phyloP scores from a whole-genome alignment of 768 basidiomycete genomes.

The Tricholoma matsutake region DNA sequence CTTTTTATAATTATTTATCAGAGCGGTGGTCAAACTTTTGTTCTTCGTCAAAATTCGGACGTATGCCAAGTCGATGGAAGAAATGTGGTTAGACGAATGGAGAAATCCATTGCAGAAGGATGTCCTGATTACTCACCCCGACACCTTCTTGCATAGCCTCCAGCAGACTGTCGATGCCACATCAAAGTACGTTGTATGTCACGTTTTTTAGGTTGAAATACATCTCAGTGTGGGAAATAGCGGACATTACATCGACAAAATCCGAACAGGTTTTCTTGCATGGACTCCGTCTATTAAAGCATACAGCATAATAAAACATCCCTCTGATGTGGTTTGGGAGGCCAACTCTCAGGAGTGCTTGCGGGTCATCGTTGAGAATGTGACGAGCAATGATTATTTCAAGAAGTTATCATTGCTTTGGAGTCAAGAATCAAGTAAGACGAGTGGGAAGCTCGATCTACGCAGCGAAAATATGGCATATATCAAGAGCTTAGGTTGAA shows the following conservation, averaged over 20 bases:
- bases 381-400: conserved; percentile 56
- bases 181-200: conserved; percentile 29
- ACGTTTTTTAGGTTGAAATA: not conserved
- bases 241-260: conserved; percentile 66
- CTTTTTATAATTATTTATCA: conserved; percentile 22
- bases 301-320: conserved; percentile 44
- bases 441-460: conserved; percentile 48
- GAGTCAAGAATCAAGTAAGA: conserved; percentile 77
- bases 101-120: conserved; percentile 52
- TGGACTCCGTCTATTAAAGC: conserved; percentile 67
- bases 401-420: conserved; percentile 59
- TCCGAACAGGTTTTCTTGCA: conserved; percentile 72
- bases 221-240: conserved; percentile 21
- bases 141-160: conserved; percentile 48
- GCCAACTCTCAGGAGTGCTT: conserved; percentile 46
- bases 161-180: conserved; percentile 33
- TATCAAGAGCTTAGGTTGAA: conserved; percentile 38
- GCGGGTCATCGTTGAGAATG: conserved; percentile 44
- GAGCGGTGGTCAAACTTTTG: conserved; percentile 65
- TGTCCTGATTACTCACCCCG: conserved; percentile 45
- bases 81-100: conserved; percentile 77
- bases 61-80: conserved; percentile 57
- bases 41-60: conserved; percentile 75
- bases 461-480: conserved; percentile 46
- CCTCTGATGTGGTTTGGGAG: conserved; percentile 51